These are phyloP conservation scores for Colletotrichum lentis DNA, from an alignment of 2,329 filamentous ascomycete species.

Conservation along the genomic window DNA sequence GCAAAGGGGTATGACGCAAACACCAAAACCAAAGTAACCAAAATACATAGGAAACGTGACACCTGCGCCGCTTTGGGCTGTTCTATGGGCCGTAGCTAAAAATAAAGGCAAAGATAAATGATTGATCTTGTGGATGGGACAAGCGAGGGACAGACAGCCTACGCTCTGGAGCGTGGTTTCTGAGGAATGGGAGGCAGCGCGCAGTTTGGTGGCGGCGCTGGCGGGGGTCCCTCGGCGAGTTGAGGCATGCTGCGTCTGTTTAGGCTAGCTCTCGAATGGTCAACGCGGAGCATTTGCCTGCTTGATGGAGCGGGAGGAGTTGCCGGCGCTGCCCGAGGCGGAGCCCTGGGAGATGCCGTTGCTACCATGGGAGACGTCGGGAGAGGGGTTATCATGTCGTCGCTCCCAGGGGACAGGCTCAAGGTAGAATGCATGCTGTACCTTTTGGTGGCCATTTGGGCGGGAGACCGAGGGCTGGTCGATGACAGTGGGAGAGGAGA, in stretches of 20 bases:
- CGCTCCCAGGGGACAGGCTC: slow-evolving; percentile 8
- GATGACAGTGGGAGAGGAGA: slow-evolving; percentile 46
- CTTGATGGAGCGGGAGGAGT: slow-evolving; percentile 9
- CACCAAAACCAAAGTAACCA: slow-evolving; percentile 10
- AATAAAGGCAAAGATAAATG: neutral
- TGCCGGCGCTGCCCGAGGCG: slow-evolving; percentile 1
- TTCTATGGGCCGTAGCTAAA: neutral
- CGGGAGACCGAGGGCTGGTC: slow-evolving; percentile 43
- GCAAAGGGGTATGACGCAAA: slow-evolving; percentile 38
- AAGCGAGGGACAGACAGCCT: slow-evolving; percentile 3
- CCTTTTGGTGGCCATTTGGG: slow-evolving; percentile 32
- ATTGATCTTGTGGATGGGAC: neutral
- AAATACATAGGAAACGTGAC: slow-evolving; percentile 20
- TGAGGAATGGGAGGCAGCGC: slow-evolving; percentile 63
- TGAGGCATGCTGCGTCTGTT: slow-evolving; percentile 62
- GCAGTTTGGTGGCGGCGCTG: slow-evolving; percentile 62
- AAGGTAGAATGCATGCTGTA: slow-evolving; percentile 39
- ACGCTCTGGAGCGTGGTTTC: slow-evolving; percentile 18
- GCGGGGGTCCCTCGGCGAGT: slow-evolving; percentile 60
- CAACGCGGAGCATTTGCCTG: slow-evolving; percentile 12
- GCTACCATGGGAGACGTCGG: neutral
- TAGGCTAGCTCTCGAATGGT: slow-evolving; percentile 40
- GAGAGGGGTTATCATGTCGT: slow-evolving; percentile 1
- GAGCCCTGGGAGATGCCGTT: slow-evolving; percentile 14
- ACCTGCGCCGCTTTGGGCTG: slow-evolving; percentile 16